These are phyloP conservation scores for Balamuthia mandrillaris DNA, from an alignment of 208 protist genomes.

Conservation along the genomic window DNA sequence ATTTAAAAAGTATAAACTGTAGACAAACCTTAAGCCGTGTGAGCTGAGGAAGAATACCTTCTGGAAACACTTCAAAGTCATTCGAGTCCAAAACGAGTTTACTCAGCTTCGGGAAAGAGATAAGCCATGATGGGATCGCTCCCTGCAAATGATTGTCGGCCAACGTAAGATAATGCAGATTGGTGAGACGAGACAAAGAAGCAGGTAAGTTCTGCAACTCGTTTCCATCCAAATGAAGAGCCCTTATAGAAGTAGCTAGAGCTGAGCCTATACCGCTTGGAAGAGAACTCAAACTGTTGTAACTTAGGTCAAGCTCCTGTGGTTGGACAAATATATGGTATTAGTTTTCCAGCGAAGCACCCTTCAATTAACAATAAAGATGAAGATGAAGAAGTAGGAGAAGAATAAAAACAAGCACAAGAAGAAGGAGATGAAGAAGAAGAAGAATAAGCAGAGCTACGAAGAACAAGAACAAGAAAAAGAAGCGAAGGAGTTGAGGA, in stretches of 20 bases:
- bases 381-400: not conserved
- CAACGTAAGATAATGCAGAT: not conserved
- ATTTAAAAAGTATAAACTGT: too few species aligned
- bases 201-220: not conserved
- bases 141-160: not conserved
- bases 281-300: not conserved
- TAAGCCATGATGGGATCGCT: not conserved
- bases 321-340: not conserved
- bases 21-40: not conserved
- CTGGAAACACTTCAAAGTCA: not conserved
- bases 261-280: not conserved
- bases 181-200: not conserved
- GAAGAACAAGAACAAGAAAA: too few species aligned
- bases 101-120: not conserved
- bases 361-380: not conserved
- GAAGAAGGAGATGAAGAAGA: not conserved
- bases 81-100: not conserved
- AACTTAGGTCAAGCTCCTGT: slow-evolving; percentile 12
- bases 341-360: not conserved
- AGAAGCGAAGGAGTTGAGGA: not conserved
- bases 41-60: not conserved
- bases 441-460: too few species aligned
- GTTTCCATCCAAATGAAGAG: not conserved
- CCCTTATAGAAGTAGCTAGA: not conserved
- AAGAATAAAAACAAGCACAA: not conserved